Conservation (phyloP, 805 yeast species). For the Saccharomycopsis schoenii region DNA sequence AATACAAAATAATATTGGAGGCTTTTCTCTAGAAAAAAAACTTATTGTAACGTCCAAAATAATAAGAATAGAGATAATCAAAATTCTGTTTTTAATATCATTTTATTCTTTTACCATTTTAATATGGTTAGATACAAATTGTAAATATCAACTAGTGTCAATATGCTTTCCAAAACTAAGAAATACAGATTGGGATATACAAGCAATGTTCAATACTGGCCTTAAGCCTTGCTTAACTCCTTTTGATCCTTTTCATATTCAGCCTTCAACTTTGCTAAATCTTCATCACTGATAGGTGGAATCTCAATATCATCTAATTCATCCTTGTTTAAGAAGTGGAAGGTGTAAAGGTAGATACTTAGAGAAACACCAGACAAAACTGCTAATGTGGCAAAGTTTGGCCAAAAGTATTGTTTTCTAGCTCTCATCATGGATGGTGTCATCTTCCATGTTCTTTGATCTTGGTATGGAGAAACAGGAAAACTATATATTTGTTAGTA, state of each 20-base stretch:
- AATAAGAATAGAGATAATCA: background rate
- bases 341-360: slow-evolving; percentile 58
- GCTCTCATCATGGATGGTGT: slow-evolving; percentile 92
- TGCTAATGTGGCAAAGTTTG: slow-evolving; percentile 55
- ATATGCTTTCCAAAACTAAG: too few species aligned
- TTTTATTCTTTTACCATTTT: too few species aligned
- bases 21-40: background rate
- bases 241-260: slow-evolving; percentile 43
- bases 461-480: slow-evolving; percentile 37
- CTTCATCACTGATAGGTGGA: slow-evolving; percentile 81
- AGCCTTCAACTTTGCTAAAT: slow-evolving; percentile 57
- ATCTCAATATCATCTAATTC: slow-evolving; percentile 89
- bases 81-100: too few species aligned
- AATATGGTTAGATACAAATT: too few species aligned
- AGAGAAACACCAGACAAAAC: slow-evolving; percentile 54
- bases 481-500: slow-evolving; percentile 4
- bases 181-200: too few species aligned
- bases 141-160: too few species aligned
- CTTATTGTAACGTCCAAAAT: background rate
- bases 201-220: too few species aligned
- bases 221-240: background rate
- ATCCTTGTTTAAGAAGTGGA: slow-evolving; percentile 57
- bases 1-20: background rate
- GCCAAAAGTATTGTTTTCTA: slow-evolving; percentile 75
- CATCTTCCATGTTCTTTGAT: slow-evolving; percentile 70